Base-by-base conservation (phyloP, 495 filamentous ascomycete genomes). In the Hypoxylon subgilvum region DNA sequence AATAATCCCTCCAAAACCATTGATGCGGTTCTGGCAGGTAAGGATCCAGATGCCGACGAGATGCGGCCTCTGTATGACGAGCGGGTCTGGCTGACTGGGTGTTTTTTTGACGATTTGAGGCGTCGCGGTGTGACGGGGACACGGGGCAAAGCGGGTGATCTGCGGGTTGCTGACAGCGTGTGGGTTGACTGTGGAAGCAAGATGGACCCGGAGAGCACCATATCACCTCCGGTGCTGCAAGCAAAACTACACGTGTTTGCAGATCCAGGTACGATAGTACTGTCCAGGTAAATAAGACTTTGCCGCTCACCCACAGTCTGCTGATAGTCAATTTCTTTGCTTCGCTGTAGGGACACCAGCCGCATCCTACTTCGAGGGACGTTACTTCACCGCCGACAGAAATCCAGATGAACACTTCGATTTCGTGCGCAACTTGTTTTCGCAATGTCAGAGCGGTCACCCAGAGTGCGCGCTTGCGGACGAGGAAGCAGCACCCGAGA, bases 221-320 rank as follows among this genome's bases (percentile, higher is more conserved):
- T 43, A 5, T 27, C 12, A 28, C 25, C 27, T 28, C n/a, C 22
- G 7, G 16, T 58, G 4, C 16, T 63, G 8, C 8, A 0, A 1
- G 36, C 30, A 31, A 8, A 13, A 2, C 25, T 63, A 2, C 1
- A 6, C 7, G 49, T 58, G 10, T 63, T 58, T 42, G 53, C 60
- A 3, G 60, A 63, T 45, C 60, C 53, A 46, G 59, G 59, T 63
- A 39, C 13, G 38, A 13, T 45, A n/a, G 1, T 32, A 19, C 17
- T 14, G 17, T 18, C 10, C 6, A n/a, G n/a, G n/a, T n/a, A n/a
- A n/a, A n/a, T n/a, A n/a, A 8, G 2, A n/a, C 18, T 2, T 16
- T 19, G 13, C 19, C 10, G 14, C 14, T 18, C 39, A 9, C 3
- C 12, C 22, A 13, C 31, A 31, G 12, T 17, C 16, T 3, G 17